These are phyloP conservation scores for Hebeloma cylindrosporum DNA, from an alignment of 768 basidiomycete genomes.

Conservation along the genomic window DNA sequence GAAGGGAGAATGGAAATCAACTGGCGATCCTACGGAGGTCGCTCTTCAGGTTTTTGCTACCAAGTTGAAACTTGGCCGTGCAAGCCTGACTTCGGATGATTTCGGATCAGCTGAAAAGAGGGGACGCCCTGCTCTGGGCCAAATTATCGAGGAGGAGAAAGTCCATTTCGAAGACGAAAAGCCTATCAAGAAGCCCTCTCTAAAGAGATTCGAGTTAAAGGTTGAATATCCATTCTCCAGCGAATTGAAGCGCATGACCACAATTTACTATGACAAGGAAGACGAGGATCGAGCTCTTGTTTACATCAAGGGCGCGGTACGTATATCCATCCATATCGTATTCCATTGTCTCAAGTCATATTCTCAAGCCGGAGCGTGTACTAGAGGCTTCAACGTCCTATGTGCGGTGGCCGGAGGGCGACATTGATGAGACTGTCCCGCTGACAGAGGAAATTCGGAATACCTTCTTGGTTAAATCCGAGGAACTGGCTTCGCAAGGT, in stretches of 20 bases:
- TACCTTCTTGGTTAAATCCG: constrained; percentile 31
- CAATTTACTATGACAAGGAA: constrained; percentile 33
- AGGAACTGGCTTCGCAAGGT: constrained; percentile 40
- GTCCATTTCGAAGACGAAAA: constrained; percentile 21
- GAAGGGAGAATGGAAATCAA: constrained; percentile 46
- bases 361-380: constrained; percentile 41
- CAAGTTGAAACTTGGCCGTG: constrained; percentile 44
- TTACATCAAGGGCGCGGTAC: constrained; percentile 39
- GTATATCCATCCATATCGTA: constrained; percentile 6
- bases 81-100: constrained; percentile 27
- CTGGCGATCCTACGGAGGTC: constrained; percentile 58
- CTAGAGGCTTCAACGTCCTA: constrained; percentile 46
- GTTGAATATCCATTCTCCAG: constrained; percentile 49
- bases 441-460: constrained; percentile 30
- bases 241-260: constrained; percentile 51
- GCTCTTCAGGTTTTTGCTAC: constrained; percentile 55
- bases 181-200: constrained; percentile 5
- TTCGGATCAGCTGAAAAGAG: constrained; percentile 17
- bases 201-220: constrained; percentile 33
- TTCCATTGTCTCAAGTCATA: not conserved
- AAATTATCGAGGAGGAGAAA: constrained; percentile 25
- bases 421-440: constrained; percentile 22
- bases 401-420: constrained; percentile 26
- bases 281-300: constrained; percentile 21
- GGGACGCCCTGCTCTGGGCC: constrained; percentile 25